A percentile compares a stretch with the other conserved stretches of the same genome.
These are phyloP conservation scores for Cladosporium sp. DNA, from an alignment of 2,329 filamentous ascomycete genomes.

Conservation along the genomic window DNA sequence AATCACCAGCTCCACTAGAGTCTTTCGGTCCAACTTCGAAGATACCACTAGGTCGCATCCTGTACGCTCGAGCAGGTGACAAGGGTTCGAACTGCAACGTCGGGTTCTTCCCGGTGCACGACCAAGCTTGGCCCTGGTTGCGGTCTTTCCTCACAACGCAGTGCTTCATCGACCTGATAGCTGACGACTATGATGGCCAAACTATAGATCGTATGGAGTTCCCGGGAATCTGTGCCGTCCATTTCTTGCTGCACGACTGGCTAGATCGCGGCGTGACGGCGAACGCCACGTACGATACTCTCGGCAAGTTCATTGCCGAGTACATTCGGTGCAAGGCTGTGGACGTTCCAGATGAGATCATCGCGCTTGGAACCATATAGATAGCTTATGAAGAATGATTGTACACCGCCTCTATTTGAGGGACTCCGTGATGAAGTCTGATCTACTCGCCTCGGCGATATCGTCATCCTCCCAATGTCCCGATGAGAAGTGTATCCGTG, in stretches of 20 bases:
- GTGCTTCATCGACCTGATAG: slow-evolving; percentile 26
- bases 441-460: too few species aligned
- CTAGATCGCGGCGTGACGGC: slow-evolving; percentile 29
- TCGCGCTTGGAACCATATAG: not conserved
- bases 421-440: too few species aligned
- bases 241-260: slow-evolving; percentile 32
- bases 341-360: not conserved
- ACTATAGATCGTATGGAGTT: slow-evolving; percentile 34
- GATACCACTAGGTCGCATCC: slow-evolving; percentile 36
- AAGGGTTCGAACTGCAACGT: slow-evolving; percentile 33
- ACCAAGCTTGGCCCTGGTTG: slow-evolving; percentile 31
- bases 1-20: slow-evolving; percentile 9
- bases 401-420: too few species aligned
- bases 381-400: not conserved
- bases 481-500: too few species aligned
- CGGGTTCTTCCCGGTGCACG: slow-evolving; percentile 39
- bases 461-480: too few species aligned
- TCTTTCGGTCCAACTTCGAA: slow-evolving; percentile 34
- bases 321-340: not conserved
- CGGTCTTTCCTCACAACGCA: slow-evolving; percentile 24
- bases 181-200: slow-evolving; percentile 30
- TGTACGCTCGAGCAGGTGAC: slow-evolving; percentile 31
- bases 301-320: not conserved
- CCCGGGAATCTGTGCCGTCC: slow-evolving; percentile 29
- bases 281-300: not conserved